Conservation (phyloP, 2,329 filamentous ascomycete genomes). For the Rhynchosporium agropyri region DNA sequence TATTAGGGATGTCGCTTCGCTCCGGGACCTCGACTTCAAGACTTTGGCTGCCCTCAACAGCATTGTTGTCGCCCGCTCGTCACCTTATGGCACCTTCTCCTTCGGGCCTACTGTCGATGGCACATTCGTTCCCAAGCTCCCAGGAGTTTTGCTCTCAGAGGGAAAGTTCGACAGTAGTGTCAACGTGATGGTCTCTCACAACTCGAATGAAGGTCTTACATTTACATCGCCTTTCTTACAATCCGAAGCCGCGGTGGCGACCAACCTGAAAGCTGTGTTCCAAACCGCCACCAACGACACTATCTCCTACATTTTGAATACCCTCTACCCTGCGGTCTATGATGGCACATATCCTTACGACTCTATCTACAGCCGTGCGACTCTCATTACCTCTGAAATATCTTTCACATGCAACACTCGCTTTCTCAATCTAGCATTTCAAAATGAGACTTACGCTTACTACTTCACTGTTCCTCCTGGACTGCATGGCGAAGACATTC, state of each 20-base stretch:
- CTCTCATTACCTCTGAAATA: constrained; percentile 48
- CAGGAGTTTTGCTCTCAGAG: constrained; percentile 48
- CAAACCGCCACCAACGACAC: constrained; percentile 23
- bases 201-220: constrained; percentile 45
- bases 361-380: constrained; percentile 47
- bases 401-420: constrained; percentile 54
- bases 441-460: constrained; percentile 53
- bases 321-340: constrained; percentile 53
- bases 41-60: constrained; percentile 30
- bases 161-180: constrained; percentile 50
- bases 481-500: constrained; percentile 55
- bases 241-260: constrained; percentile 25
- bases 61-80: constrained; percentile 29
- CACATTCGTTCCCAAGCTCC: constrained; percentile 50
- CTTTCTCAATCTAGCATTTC: constrained; percentile 50
- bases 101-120: constrained; percentile 53
- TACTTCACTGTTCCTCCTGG: constrained; percentile 51
- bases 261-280: constrained; percentile 42
- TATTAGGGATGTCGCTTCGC: constrained; percentile 24
- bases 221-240: constrained; percentile 32
- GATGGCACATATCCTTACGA: constrained; percentile 49
- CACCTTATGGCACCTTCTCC: constrained; percentile 47
- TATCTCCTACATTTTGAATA: constrained; percentile 47
- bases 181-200: constrained; percentile 51
- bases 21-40: constrained; percentile 26